Evolutionary conservation across 2,329 filamentous ascomycete genomes (phyloP), one percentile per base, ranked within the genome.

Genomic region (Sarocladiaceae sp.): DNA sequence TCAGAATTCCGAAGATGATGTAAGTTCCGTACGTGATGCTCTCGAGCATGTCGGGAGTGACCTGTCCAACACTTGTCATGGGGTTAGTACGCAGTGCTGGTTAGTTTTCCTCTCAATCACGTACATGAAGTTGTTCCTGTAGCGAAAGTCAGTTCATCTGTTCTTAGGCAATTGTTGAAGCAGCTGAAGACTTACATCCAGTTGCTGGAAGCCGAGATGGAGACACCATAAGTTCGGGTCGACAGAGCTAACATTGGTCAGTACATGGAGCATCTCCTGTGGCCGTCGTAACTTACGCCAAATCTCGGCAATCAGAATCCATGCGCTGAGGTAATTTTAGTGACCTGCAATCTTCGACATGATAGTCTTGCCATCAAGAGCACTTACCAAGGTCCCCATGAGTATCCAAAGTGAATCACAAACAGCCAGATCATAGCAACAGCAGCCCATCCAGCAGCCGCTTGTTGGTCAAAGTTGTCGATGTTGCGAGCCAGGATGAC

Each of bases 251-350:
- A 22, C 7, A 8, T 23, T 6, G 17, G 37, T 42, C 37, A 42
- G 18, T 42, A 22, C 22, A 37, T 15, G 35, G 8, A 15, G 29
- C 15, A 33, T 10, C 15, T 8, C 8, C 10, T 8, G 29, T 10
- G 29, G 10, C 8, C 8, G 29, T 15, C 10, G 29, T 10, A 4
- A 42, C 37, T 25, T 42, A 42, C 37, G 87, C 83, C 84, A 91
- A 40, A 90, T 82, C 66, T 90, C 87, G 2, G 85, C 80, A 1
- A 88, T 78, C 51, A 90, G 75, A 54, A 88, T 87, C 87, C 87
- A 90, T 0, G 83, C 79, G 59, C 82, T 88, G 18, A 5, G 12
- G 7, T 22, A 4, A 15, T 42, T 5, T 33, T 15, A 20, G 37
- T 20, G 18, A n/a, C 6, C 23, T 15, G 37, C 37, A 42, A n/a